A percentile compares a stretch with the other conserved stretches of the same genome.
These are phyloP conservation scores for Salvia hispanica DNA, from an alignment of 257 asterid species.

Conservation along the genomic window DNA sequence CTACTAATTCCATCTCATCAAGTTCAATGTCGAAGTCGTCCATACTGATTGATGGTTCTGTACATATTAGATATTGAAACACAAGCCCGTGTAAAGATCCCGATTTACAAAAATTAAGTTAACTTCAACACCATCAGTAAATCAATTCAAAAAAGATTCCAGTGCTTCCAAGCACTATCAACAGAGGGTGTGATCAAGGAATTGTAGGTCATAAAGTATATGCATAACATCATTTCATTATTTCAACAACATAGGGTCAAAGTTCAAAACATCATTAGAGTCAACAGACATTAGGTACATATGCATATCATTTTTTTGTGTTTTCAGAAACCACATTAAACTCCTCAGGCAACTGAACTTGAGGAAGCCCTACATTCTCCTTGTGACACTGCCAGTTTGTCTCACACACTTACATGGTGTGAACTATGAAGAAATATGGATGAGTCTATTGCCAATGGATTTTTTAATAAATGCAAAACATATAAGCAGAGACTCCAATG, in stretches of 20 bases:
- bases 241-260: background rate
- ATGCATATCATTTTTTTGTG: background rate
- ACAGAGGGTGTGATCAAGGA: background rate
- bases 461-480: slow-evolving; percentile 26
- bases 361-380: slow-evolving; percentile 62
- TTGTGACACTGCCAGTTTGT: slow-evolving; percentile 59
- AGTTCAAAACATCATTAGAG: slow-evolving; percentile 11
- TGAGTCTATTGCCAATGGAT: slow-evolving; percentile 62
- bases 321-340: slow-evolving; percentile 20
- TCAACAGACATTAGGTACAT: slow-evolving; percentile 21
- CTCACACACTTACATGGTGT: slow-evolving; percentile 63
- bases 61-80: slow-evolving; percentile 32
- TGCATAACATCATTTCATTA: background rate
- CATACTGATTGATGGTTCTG: slow-evolving; percentile 54
- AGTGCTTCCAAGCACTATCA: slow-evolving; percentile 17
- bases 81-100: slow-evolving; percentile 17
- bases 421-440: slow-evolving; percentile 19
- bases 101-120: background rate
- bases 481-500: slow-evolving; percentile 50
- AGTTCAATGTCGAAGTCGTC: slow-evolving; percentile 75
- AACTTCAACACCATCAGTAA: background rate
- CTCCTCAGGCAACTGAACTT: slow-evolving; percentile 45
- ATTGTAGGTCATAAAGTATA: background rate
- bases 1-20: slow-evolving; percentile 82
- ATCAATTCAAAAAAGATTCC: background rate